Percentiles rank a stretch among this genome's conserved stretches.
phyloP scores from a whole-genome alignment of 2,329 filamentous ascomycete species.

The Pyrenophora teres region DNA sequence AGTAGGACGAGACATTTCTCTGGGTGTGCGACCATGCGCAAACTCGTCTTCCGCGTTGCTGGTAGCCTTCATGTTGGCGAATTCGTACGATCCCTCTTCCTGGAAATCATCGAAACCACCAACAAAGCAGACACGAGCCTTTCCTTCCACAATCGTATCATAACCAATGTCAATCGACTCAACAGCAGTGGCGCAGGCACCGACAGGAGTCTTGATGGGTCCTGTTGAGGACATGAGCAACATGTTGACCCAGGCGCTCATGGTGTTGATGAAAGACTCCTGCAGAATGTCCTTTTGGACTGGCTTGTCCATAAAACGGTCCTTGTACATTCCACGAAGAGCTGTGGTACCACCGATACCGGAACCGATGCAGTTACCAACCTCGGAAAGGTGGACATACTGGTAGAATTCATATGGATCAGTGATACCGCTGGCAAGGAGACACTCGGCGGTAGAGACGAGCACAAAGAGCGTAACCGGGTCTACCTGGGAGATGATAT shows the following conservation, averaged over 20 bases:
- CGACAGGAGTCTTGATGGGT: conserved; percentile 97
- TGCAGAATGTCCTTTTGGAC: conserved; percentile 99
- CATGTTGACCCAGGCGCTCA: conserved; percentile 99
- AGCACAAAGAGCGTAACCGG: conserved; percentile 95
- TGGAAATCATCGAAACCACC: conserved; percentile 99
- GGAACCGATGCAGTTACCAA: conserved; percentile 97
- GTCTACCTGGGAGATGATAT: conserved; percentile 97
- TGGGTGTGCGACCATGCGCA: conserved; percentile 88
- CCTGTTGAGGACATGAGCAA: conserved; percentile 94
- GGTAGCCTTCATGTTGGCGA: conserved; percentile 99
- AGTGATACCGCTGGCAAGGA: conserved; percentile 91
- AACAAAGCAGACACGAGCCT: conserved; percentile 95
- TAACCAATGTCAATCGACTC: conserved; percentile 98
- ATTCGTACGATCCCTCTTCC: conserved; percentile 98
- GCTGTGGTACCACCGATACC: conserved; percentile 95
- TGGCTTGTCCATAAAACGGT: conserved; percentile 94
- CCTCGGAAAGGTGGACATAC: conserved; percentile 96
- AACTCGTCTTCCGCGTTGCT: conserved; percentile 98
- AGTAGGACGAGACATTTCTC: conserved; percentile 96
- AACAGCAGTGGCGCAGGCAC: conserved; percentile 94
- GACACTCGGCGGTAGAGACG: conserved; percentile 88
- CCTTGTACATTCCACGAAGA: conserved; percentile 96
- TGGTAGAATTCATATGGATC: conserved; percentile 99
- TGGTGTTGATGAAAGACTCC: conserved; percentile 99
- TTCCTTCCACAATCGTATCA: conserved; percentile 97